A percentile compares a stretch with the other conserved stretches of the same genome.
Conservation (phyloP, 148 eudicot species). For the Fagopyrum homotropicum region DNA sequence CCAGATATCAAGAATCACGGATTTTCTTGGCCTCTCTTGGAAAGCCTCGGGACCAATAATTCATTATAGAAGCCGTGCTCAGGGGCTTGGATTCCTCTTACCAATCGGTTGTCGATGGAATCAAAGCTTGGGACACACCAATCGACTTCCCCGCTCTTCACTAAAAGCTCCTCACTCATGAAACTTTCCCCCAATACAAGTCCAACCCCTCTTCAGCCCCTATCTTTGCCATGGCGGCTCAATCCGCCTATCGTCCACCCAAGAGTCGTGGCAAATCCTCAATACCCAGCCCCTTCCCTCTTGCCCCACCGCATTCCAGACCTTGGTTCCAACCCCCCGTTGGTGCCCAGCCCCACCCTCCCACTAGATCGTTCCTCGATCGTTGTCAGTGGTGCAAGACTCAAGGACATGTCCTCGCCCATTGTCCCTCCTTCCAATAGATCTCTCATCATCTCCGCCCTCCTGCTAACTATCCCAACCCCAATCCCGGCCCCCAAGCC, state of each 20-base stretch:
- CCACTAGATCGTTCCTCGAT: background rate
- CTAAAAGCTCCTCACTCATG: too few relatives aligned
- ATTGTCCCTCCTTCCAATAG: background rate
- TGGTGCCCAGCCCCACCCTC: too few relatives aligned
- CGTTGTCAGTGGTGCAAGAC: background rate
- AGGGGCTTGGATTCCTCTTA: background rate
- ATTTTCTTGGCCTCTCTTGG: background rate
- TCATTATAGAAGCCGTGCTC: background rate
- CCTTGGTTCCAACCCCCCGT: background rate
- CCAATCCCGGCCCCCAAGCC: background rate
- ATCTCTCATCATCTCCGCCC: background rate
- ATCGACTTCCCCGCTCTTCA: background rate
- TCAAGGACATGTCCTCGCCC: background rate
- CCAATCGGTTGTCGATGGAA: background rate
- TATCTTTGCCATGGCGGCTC: too few relatives aligned
- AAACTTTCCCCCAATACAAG: too few relatives aligned
- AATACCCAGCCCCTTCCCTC: too few relatives aligned
- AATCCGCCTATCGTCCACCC: background rate
- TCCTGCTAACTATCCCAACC: too few relatives aligned
- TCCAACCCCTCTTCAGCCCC: background rate
- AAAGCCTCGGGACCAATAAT: background rate
- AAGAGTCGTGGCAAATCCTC: too few relatives aligned
- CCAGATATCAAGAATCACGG: too few relatives aligned
- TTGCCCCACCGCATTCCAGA: too few relatives aligned
- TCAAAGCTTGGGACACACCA: background rate